phyloP scores from a whole-genome alignment of 1,284 basidiomycete species.

The Vanrija humicola region DNA sequence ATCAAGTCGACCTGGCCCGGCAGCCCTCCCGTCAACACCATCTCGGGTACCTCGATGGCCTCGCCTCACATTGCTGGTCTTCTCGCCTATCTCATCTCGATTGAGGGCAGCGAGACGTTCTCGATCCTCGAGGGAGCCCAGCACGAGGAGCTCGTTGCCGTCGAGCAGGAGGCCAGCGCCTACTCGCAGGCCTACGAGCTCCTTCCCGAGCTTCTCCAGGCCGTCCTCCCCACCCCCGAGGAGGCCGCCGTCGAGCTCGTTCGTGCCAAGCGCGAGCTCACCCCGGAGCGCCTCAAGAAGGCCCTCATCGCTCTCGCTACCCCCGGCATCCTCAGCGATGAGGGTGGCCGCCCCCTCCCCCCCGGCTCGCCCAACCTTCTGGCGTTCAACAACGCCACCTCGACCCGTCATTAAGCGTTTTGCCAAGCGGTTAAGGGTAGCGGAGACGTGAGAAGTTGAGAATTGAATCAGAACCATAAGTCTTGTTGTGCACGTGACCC shows the following conservation, averaged over 20 bases:
- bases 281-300: conserved; percentile 68
- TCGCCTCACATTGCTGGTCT: conserved; percentile 62
- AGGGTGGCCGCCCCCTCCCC: conserved; percentile 45
- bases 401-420: no score
- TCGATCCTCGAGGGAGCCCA: conserved; percentile 35
- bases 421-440: no score
- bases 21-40: conserved; percentile 59
- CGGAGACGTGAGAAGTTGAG: no score
- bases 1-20: conserved; percentile 74
- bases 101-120: conserved; percentile 65
- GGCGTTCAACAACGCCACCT: conserved; percentile 78
- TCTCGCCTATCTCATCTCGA: conserved; percentile 76
- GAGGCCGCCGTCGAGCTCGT: conserved; percentile 27
- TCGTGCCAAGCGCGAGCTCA: conserved; percentile 48
- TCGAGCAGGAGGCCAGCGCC: conserved; percentile 49
- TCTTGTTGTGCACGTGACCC: no score
- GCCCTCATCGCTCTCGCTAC: conserved; percentile 64
- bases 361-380: conserved; percentile 64
- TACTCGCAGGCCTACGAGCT: conserved; percentile 48
- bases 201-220: conserved; percentile 43
- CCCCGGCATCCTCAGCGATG: conserved; percentile 53
- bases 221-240: conserved; percentile 41
- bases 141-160: conserved; percentile 43
- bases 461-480: no score
- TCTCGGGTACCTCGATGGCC: conserved; percentile 60